Conservation (phyloP, 352 stramenopile species). For the Pythium vanterpoolii region DNA sequence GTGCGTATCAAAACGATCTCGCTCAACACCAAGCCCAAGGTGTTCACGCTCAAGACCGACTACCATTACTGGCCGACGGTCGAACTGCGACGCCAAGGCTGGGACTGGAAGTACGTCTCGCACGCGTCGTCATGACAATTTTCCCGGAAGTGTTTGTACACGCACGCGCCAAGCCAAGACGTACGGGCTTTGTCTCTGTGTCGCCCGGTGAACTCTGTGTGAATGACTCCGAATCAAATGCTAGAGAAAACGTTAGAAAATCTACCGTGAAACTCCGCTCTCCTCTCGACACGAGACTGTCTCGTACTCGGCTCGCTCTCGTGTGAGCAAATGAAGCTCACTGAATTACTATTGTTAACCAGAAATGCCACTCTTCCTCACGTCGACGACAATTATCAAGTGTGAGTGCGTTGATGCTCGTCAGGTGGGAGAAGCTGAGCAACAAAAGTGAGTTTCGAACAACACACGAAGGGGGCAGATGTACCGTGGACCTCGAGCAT, state of each 20-base stretch:
- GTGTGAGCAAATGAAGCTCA: background rate
- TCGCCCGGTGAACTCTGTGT: background rate
- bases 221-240: background rate
- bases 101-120: slow-evolving; percentile 74
- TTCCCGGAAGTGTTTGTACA: background rate
- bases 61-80: slow-evolving; percentile 91
- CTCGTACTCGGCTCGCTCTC: background rate
- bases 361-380: too few relatives aligned
- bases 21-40: slow-evolving; percentile 88
- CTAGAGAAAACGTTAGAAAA: background rate
- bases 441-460: too few relatives aligned
- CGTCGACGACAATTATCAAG: too few relatives aligned
- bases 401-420: too few relatives aligned
- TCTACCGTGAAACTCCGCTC: background rate
- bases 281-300: background rate
- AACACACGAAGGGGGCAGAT: too few relatives aligned
- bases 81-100: slow-evolving; percentile 64
- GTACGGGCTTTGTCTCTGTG: too few relatives aligned
- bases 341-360: too few relatives aligned
- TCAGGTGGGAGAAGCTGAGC: too few relatives aligned
- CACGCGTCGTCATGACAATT: slow-evolving; percentile 22
- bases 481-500: too few relatives aligned
- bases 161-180: too few relatives aligned
- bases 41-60: slow-evolving; percentile 90
- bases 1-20: slow-evolving; percentile 89